phyloP scores from a whole-genome alignment of 495 filamentous ascomycete genomes.

The Cairneyella variabilis region DNA sequence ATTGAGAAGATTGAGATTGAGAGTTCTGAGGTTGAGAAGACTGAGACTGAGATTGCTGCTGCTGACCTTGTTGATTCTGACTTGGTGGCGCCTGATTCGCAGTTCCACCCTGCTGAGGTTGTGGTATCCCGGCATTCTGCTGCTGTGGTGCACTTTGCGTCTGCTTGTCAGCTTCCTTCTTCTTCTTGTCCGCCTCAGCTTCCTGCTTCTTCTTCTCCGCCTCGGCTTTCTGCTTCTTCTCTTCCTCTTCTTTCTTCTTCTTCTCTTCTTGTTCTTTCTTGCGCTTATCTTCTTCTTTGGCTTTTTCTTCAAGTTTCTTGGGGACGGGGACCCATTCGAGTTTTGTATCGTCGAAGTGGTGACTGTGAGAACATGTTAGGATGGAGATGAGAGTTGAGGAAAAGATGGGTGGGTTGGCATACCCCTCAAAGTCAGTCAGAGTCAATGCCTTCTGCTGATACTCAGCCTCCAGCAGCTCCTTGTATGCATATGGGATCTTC shows the following conservation, averaged over 20 bases:
- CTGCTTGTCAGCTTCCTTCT: background rate
- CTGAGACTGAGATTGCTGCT: slow-evolving; percentile 21
- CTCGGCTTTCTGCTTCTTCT: too few relatives aligned
- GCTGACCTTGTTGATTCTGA: slow-evolving; percentile 4
- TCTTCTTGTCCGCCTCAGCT: background rate
- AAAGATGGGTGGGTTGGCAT: background rate
- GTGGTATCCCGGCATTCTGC: background rate
- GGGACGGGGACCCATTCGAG: slow-evolving; percentile 32
- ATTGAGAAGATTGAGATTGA: too few relatives aligned
- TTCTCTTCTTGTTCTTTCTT: background rate
- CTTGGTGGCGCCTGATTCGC: background rate
- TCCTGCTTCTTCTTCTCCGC: too few relatives aligned
- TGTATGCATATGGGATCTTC: slow-evolving; percentile 60
- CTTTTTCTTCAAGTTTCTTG: slow-evolving; percentile 5
- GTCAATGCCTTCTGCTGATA: slow-evolving; percentile 50
- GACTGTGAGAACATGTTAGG: slow-evolving; percentile 29
- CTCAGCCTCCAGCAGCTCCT: slow-evolving; percentile 55
- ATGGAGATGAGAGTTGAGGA: background rate
- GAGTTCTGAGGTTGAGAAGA: too few relatives aligned
- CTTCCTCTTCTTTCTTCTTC: background rate
- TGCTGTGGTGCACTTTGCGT: background rate
- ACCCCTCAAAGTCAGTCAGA: slow-evolving; percentile 19
- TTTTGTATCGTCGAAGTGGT: slow-evolving; percentile 34
- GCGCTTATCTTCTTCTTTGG: too few relatives aligned
- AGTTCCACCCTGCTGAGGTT: background rate